Evolutionary conservation across 176 grass and related monocot genomes (phyloP), one percentile per base, ranked within the genome.

Genomic region (Oryza rufipogon): DNA sequence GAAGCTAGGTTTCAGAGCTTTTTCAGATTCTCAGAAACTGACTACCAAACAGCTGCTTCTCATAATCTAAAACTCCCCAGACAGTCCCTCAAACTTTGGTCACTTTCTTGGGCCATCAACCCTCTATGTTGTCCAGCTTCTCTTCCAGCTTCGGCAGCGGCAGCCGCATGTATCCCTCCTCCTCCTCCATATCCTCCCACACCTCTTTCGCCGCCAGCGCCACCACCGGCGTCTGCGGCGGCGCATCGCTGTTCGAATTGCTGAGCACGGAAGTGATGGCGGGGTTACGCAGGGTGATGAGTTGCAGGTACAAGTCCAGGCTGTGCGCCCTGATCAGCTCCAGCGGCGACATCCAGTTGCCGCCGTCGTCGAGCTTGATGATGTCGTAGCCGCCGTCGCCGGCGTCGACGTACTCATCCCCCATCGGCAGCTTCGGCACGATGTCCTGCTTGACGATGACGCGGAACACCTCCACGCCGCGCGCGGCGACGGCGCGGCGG

Each of bases 251-350:
- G 17, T 0, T 54, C 14, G 51, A 6, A 2, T 54, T 9, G 51
- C 1, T 2, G 15, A 54, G 3, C 4, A 17, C 16, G 51, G 7
- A 17, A 15, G 4, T 0, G 51, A 17, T 41, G 7, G 39, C 39
- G 39, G 4, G 51, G 51, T 54, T 54, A 3, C 51, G 51, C 15
- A 54, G 14, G 52, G 74, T 61, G 7, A 91, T 60, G 36, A 91
- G 80, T 66, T 87, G 89, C 25, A 84, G 34, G 75, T 77, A 87
- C 14, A 74, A 8, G 64, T 87, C 67, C n/a, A 91, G 86, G 74
- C 80, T 73, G 68, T 84, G 84, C 28, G 74, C 80, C 45, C 1
- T 7, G 39, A 26, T 9, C 52, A 48, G 76, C 58, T 85, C 74
- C 44, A 79, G 76, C 32, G 80, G 74, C 20, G 89, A 87, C 20